phyloP scores from a whole-genome alignment of 2,329 filamentous ascomycete species.

The Penicillium occitanis region DNA sequence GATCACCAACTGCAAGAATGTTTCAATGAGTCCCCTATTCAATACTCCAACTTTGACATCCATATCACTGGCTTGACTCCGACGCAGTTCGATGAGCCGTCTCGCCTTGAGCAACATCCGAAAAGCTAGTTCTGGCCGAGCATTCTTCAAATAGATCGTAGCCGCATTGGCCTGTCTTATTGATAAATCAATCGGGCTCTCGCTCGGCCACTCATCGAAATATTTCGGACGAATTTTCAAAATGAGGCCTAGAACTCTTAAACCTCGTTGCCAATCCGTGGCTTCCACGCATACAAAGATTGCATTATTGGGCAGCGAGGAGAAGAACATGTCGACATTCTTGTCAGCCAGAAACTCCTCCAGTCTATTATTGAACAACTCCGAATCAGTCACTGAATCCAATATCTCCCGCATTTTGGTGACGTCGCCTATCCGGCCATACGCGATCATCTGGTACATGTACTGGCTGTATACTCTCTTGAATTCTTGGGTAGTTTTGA shows the following conservation, averaged over 20 bases:
- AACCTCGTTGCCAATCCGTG: constrained; percentile 23
- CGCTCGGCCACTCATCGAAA: constrained; percentile 20
- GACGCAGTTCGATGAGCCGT: constrained; percentile 23
- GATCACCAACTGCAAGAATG: constrained; percentile 25
- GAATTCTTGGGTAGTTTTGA: constrained; percentile 18
- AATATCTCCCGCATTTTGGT: constrained; percentile 23
- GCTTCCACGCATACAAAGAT: constrained; percentile 22
- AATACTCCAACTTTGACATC: constrained; percentile 26
- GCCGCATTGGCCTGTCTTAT: constrained; percentile 23
- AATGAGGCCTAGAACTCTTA: constrained; percentile 22
- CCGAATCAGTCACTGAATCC: constrained; percentile 25
- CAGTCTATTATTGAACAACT: constrained; percentile 23
- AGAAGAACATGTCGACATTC: constrained; percentile 20
- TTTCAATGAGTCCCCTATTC: constrained; percentile 14
- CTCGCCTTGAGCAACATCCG: constrained; percentile 25
- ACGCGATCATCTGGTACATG: constrained; percentile 25
- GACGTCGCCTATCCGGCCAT: constrained; percentile 24
- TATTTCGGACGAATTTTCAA: constrained; percentile 22
- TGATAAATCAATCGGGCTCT: constrained; percentile 22
- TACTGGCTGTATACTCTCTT: constrained; percentile 22
- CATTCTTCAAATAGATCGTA: constrained; percentile 23
- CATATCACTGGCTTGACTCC: constrained; percentile 24
- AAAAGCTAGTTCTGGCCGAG: constrained; percentile 23
- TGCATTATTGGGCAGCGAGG: constrained; percentile 23
- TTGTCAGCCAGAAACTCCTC: constrained; percentile 20